Evolutionary conservation across 164 flowering plant genomes (phyloP), one percentile per base, ranked within the genome.

Genomic region (Vitis riparia): DNA sequence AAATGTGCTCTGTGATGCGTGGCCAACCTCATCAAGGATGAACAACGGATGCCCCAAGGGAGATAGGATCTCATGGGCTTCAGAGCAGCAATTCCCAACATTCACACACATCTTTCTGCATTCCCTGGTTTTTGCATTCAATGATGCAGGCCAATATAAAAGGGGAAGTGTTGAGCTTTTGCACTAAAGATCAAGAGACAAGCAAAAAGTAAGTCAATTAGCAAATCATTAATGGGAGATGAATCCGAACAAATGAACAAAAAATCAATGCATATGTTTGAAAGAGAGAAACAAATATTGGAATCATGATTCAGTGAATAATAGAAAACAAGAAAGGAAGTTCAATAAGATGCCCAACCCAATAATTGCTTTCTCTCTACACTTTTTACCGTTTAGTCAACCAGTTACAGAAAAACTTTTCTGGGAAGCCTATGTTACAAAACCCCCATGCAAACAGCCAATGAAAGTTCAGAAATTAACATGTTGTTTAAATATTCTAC

Each of bases 91-190:
- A 37, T 66, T 49, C 6, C 62, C 65, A 48, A 51, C 62, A 27
- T 61, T 52, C 49, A 71, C 48, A 50, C 79, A 71, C 85, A 84
- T 84, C 82, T 74, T 82, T 82, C 85, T 17, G 82, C 85, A 84
- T 84, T 78, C 82, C 84, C 78, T 66, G 73, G 60, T 50, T 11
- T 23, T 47, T 70, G 49, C 63, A 13, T 19, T 57, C 65, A 8
- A 27, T 52, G 52, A 53, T 11, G 48, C 16, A 51, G 27, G 63
- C 6, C n/a, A 48, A 4, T 37, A 19, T 44, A 12, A 9, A 12
- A n/a, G 60, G 6, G 27, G 12, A 13, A 19, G 15, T 6, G 55
- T 5, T 6, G n/a, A 65, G 12, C 12, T 23, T 37, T 55, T 9
- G 30, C 57, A 4, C 55, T 63, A 49, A 19, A 65, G 17, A 69